phyloP scores from a whole-genome alignment of 2,329 filamentous ascomycete genomes.

The Trichoderma hamatum region DNA sequence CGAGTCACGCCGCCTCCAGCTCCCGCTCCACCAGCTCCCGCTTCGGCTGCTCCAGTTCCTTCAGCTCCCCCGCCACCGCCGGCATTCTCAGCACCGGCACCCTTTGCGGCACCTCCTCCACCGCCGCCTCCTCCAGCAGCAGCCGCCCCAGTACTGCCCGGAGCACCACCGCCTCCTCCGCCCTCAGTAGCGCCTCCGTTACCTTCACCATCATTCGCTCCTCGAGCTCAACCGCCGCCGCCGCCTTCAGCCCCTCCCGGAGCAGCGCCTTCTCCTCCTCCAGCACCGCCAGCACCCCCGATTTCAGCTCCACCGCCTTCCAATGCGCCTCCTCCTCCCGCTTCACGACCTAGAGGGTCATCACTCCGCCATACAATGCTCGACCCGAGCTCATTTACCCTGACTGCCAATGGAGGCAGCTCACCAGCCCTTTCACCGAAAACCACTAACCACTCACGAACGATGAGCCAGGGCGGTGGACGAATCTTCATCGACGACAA shows the following conservation, averaged over 20 bases:
- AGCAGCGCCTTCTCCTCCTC: conserved; percentile 41
- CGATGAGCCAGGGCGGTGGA: conserved; percentile 34
- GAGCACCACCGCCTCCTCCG: conserved; percentile 45
- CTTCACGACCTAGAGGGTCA: conserved; percentile 47
- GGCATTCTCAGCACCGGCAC: conserved; percentile 46
- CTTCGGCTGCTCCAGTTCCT: conserved; percentile 51
- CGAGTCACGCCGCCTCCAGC: conserved; percentile 37
- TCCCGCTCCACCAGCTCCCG: conserved; percentile 45
- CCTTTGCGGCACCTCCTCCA: conserved; percentile 37
- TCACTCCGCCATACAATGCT: conserved; percentile 65
- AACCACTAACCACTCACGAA: conserved; percentile 39
- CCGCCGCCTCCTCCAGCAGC: conserved; percentile 34
- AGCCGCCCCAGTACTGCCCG: conserved; percentile 34
- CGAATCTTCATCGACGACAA: conserved; percentile 70
- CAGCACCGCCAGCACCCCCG: conserved; percentile 25
- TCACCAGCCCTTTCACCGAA: conserved; percentile 52
- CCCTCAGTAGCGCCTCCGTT: conserved; percentile 42
- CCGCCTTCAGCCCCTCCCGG: conserved; percentile 37
- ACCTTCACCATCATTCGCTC: conserved; percentile 35
- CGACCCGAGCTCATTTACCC: conserved; percentile 76
- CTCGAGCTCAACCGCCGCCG: conserved; percentile 30
- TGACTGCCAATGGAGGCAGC: conserved; percentile 64
- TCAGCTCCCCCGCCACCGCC: conserved; percentile 44
- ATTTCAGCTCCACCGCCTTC: conserved; percentile 32
- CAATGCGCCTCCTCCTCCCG: conserved; percentile 41